A percentile compares a stretch with the other conserved stretches of the same genome.
These are phyloP conservation scores for Ophiostoma ulmi DNA, from an alignment of 2,329 filamentous ascomycete species.

Conservation along the genomic window DNA sequence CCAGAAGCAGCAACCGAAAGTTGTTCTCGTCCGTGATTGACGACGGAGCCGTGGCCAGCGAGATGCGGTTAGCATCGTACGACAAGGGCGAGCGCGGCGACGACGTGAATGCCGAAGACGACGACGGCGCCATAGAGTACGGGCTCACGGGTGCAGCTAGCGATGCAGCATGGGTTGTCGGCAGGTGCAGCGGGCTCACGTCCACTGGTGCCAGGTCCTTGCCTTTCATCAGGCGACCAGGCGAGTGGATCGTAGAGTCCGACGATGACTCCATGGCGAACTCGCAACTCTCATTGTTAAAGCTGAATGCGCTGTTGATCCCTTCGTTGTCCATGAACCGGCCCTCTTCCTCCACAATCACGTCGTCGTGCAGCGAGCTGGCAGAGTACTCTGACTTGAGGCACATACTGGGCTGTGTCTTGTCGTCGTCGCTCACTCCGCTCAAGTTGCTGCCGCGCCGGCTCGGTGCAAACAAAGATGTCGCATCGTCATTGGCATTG, in stretches of 20 bases:
- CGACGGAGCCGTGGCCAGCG: constrained; percentile 70
- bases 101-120: constrained; percentile 56
- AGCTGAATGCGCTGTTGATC: constrained; percentile 31
- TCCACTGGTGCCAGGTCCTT: constrained; percentile 50
- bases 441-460: constrained; percentile 46
- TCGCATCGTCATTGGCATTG: constrained; percentile 24
- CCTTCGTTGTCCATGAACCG: constrained; percentile 27
- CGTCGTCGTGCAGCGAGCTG: constrained; percentile 48
- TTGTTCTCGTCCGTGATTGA: constrained; percentile 67
- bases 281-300: constrained; percentile 27
- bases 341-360: constrained; percentile 45
- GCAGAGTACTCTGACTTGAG: constrained; percentile 47
- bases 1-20: constrained; percentile 65
- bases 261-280: constrained; percentile 34
- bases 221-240: constrained; percentile 38
- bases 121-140: constrained; percentile 58
- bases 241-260: constrained; percentile 44
- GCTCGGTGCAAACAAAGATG: constrained; percentile 33
- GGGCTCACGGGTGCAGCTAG: constrained; percentile 56
- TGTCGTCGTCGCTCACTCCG: constrained; percentile 42
- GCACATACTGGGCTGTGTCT: constrained; percentile 35
- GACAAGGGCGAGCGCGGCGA: constrained; percentile 66
- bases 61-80: constrained; percentile 66
- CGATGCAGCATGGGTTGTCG: constrained; percentile 38
- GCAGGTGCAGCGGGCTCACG: constrained; percentile 42